Percentiles rank a stretch among this genome's conserved stretches.
These are phyloP conservation scores for Colletotrichum musicola DNA, from an alignment of 2,329 filamentous ascomycete species.

Conservation along the genomic window DNA sequence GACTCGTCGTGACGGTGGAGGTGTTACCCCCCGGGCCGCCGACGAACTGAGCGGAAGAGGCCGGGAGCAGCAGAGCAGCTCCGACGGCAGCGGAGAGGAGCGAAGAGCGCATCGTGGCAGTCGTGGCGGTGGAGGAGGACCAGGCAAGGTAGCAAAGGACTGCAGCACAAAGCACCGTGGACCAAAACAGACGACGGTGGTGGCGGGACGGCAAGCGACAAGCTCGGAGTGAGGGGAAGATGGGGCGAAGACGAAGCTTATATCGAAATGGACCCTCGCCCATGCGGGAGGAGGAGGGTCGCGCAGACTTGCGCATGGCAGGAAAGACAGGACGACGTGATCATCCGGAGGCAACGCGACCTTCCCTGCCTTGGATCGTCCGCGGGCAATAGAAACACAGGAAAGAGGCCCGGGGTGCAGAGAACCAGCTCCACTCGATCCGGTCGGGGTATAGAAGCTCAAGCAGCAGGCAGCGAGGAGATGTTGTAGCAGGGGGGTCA, in stretches of 20 bases:
- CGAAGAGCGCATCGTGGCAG: conserved; percentile 35
- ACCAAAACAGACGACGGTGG: conserved; percentile 28
- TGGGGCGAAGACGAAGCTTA: conserved; percentile 35
- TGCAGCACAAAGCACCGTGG: conserved; percentile 19
- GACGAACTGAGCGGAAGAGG: conserved; percentile 45
- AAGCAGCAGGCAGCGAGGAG: conserved; percentile 1
- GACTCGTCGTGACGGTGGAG: conserved; percentile 46
- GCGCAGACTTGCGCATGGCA: conserved; percentile 26
- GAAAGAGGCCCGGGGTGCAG: conserved; percentile 17
- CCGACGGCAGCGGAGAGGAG: conserved; percentile 29
- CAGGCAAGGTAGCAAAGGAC: conserved; percentile 31
- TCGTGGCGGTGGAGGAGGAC: conserved; percentile 11
- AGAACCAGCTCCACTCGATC: conserved; percentile 28
- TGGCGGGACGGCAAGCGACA: conserved; percentile 22
- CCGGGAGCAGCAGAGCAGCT: conserved; percentile 45
- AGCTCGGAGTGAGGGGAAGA: conserved; percentile 22
- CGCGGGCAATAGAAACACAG: conserved; percentile 11
- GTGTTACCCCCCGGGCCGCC: conserved; percentile 40
- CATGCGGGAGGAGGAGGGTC: conserved; percentile 23
- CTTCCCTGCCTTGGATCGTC: neutral
- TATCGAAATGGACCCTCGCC: conserved; percentile 24
- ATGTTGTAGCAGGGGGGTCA: conserved; percentile 20
- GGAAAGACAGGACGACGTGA: conserved; percentile 25
- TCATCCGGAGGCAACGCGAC: conserved; percentile 28
- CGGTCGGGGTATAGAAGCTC: conserved; percentile 7